These are phyloP conservation scores for Phytophthora ohioensis DNA, from an alignment of 352 stramenopile species.

Conservation along the genomic window DNA sequence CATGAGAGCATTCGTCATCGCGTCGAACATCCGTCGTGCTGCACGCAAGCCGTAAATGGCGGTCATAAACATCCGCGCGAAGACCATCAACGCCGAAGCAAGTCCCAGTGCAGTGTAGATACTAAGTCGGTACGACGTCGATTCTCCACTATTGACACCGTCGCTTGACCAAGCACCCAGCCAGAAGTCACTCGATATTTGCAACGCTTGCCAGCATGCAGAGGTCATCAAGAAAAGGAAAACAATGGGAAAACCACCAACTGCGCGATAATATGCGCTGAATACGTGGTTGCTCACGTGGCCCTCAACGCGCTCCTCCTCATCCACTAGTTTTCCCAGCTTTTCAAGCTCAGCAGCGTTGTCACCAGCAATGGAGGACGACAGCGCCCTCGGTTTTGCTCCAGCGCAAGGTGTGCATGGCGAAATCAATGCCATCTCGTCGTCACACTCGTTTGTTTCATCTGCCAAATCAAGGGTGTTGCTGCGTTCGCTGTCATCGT, in stretches of 20 bases:
- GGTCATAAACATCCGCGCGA: slow-evolving; percentile 53
- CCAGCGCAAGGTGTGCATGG: slow-evolving; percentile 34
- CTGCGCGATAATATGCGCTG: slow-evolving; percentile 49
- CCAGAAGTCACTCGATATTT: slow-evolving; percentile 90
- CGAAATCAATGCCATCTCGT: slow-evolving; percentile 41
- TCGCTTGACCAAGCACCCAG: slow-evolving; percentile 87
- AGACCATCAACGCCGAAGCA: slow-evolving; percentile 50
- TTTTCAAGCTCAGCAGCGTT: slow-evolving; percentile 21
- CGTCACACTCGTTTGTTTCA: slow-evolving; percentile 25
- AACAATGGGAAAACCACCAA: slow-evolving; percentile 50
- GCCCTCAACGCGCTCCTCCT: slow-evolving; percentile 41
- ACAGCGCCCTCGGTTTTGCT: slow-evolving; percentile 9
- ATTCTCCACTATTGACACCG: slow-evolving; percentile 41
- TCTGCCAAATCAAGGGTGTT: slow-evolving; percentile 17
- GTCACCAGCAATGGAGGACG: slow-evolving; percentile 2
- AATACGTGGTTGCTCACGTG: slow-evolving; percentile 48
- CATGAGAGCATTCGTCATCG: slow-evolving; percentile 89
- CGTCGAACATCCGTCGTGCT: slow-evolving; percentile 81
- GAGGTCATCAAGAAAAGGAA: slow-evolving; percentile 63
- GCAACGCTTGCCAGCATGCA: slow-evolving; percentile 72
- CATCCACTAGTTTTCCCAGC: slow-evolving; percentile 38
- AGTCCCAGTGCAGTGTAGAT: slow-evolving; percentile 56
- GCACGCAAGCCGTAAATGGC: slow-evolving; percentile 53
- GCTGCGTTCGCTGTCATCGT: slow-evolving; percentile 13
- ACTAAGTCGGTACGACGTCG: slow-evolving; percentile 43